Base-by-base conservation (phyloP, 2,329 filamentous ascomycete genomes). In the Exophiala xenobiotica region DNA sequence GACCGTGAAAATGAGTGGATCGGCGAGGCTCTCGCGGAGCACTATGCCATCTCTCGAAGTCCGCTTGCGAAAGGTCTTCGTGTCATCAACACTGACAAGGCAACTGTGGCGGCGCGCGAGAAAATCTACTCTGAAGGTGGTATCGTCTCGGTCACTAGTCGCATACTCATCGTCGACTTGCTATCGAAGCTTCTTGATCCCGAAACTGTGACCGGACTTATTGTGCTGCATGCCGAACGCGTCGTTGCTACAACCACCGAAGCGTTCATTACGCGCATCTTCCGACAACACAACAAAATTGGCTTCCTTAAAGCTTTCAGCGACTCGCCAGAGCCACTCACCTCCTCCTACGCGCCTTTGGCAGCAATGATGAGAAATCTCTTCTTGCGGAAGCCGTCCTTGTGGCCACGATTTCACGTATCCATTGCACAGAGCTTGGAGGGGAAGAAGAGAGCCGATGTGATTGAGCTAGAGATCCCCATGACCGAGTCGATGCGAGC, bases 241-340 rank as follows among this genome's bases (percentile, higher is more conserved):
- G 82, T 95, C 24, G 74, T 90, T 19, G 88, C 91, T 11, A 96
- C 91, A 1, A 93, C 90, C 1, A 74, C 91, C 2, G 93, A 99
- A 69, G 92, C 93, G 5, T 99, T 99, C 69, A 96, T 99, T 56
- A 75, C 97, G 53, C 82, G 93, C 31, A 89, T 96, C 49, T 99
- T 91, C 67, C 82, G 93, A 54, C 92, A 97, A 71, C 89, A 89
- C 75, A 99, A 99, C 70, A 96, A 95, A 73, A 77, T 73, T 24
- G 93, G 93, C 26, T 97, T 99, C 62, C 76, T 99, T 24, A 99
- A 99, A 66, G 93, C 93, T 9, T 96, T 99, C 65, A 93, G 91
- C 0, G 93, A 99, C 67, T 88, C 86, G 26, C 92, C 93, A 0
- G 91, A 97, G 65, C 87, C 91, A 0, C 95, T 99, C 65, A 87